Conservation (phyloP, 2,329 filamentous ascomycete species). For the Fusarium robinianum region DNA sequence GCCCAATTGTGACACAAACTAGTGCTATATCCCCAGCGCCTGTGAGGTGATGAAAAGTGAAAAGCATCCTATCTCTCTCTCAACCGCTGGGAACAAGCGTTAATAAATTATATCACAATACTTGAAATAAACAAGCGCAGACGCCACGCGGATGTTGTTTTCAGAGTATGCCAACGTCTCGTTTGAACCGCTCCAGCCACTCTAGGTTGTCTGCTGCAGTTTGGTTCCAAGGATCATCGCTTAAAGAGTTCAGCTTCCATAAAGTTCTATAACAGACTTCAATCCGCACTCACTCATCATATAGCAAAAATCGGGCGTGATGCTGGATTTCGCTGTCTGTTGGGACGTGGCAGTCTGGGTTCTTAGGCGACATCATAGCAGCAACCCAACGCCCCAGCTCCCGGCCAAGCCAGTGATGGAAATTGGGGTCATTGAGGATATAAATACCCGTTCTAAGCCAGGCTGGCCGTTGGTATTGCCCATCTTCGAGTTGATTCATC, state of each 20-base stretch:
- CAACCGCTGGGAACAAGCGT: too few species aligned
- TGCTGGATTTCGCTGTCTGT: conserved; percentile 44
- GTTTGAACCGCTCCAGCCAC: conserved; percentile 62
- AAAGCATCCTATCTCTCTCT: too few species aligned
- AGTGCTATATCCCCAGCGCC: too few species aligned
- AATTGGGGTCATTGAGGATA: too few species aligned
- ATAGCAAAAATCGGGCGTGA: conserved; percentile 43
- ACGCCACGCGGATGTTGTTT: too few species aligned
- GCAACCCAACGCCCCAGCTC: conserved; percentile 37
- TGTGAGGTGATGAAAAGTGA: too few species aligned
- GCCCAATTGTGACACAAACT: too few species aligned
- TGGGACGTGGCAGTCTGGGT: conserved; percentile 39
- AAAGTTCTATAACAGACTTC: accelerated
- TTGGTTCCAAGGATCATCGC: conserved; percentile 63
- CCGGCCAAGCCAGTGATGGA: too few species aligned
- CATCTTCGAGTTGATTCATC: not conserved
- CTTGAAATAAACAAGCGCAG: too few species aligned
- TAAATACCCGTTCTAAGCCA: not conserved
- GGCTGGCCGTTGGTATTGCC: not conserved
- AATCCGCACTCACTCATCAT: conserved; percentile 34
- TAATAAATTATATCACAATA: too few species aligned
- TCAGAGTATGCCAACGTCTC: conserved; percentile 53
- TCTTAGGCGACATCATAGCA: conserved; percentile 41
- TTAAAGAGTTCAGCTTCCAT: conserved; percentile 33
- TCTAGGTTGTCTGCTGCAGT: conserved; percentile 61